These are phyloP conservation scores for Aureobasidium mangrovei DNA, from an alignment of 2,329 filamentous ascomycete genomes.

Conservation along the genomic window DNA sequence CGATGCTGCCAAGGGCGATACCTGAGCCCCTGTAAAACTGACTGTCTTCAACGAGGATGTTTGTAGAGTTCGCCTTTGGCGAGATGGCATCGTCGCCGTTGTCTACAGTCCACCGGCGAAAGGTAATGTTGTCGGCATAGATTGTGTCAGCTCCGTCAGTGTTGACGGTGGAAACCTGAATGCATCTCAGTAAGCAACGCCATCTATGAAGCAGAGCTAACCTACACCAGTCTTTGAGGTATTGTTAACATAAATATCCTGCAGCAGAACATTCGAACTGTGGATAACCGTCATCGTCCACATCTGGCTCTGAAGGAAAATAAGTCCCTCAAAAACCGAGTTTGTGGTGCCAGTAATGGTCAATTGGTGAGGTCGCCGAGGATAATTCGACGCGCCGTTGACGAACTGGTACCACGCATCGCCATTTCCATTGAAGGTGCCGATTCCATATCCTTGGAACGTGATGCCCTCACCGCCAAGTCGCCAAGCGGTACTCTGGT, in stretches of 20 bases:
- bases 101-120: slow-evolving; percentile 42
- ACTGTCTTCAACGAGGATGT: slow-evolving; percentile 43
- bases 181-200: not conserved
- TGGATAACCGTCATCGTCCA: slow-evolving; percentile 48
- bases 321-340: slow-evolving; percentile 40
- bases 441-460: slow-evolving; percentile 42
- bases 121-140: slow-evolving; percentile 43
- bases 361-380: slow-evolving; percentile 44
- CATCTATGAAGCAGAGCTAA: not conserved
- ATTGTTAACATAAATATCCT: slow-evolving; percentile 47
- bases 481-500: slow-evolving; percentile 47
- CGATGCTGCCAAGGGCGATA: slow-evolving; percentile 50
- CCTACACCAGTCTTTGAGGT: slow-evolving; percentile 24
- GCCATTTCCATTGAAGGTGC: slow-evolving; percentile 52
- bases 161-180: slow-evolving; percentile 26
- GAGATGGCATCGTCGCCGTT: slow-evolving; percentile 49
- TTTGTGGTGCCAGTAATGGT: slow-evolving; percentile 43
- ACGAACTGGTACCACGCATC: slow-evolving; percentile 50
- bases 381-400: slow-evolving; percentile 37
- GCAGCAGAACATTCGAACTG: slow-evolving; percentile 39
- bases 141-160: slow-evolving; percentile 49
- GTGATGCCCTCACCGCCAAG: slow-evolving; percentile 46
- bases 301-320: slow-evolving; percentile 52
- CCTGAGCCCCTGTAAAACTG: slow-evolving; percentile 44
- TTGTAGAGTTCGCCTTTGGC: slow-evolving; percentile 48